These are phyloP conservation scores for Vaccinium vitisidaea DNA, from an alignment of 148 eudicot genomes.

Conservation along the genomic window DNA sequence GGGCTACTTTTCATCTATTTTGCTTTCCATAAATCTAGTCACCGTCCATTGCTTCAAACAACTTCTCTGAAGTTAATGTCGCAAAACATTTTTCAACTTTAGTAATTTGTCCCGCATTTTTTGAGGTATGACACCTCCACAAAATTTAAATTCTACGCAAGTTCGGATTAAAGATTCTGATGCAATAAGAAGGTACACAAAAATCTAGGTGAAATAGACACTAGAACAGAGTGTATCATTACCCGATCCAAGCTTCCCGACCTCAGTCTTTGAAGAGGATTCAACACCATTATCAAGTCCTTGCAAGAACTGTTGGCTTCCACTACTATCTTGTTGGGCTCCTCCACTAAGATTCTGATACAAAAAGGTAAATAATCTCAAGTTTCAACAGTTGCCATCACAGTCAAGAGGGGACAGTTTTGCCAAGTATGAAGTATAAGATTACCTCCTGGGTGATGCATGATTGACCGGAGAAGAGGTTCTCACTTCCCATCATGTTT, in stretches of 20 bases:
- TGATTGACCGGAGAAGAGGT: constrained; percentile 37
- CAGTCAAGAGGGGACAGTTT: not conserved
- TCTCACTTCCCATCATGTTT: constrained; percentile 29
- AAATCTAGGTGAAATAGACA: not conserved
- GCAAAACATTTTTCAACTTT: not conserved
- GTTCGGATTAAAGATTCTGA: not conserved
- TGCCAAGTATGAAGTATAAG: not conserved
- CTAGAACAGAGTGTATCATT: constrained; percentile 5
- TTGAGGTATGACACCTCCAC: not conserved
- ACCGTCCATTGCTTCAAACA: not conserved
- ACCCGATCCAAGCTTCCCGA: constrained; percentile 46
- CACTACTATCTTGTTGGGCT: constrained; percentile 30
- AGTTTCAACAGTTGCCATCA: not conserved
- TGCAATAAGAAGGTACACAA: not conserved
- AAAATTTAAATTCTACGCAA: not conserved
- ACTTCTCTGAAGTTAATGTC: not conserved
- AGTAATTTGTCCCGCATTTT: not conserved
- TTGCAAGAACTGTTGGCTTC: constrained; percentile 27
- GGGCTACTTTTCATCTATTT: not conserved
- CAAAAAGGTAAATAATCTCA: constrained; percentile 7
- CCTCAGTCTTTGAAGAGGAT: constrained; percentile 47
- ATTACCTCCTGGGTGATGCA: constrained; percentile 45
- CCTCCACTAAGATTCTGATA: constrained; percentile 35
- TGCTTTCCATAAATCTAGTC: not conserved
- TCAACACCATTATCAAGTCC: constrained; percentile 31